Evolutionary conservation across 1,284 basidiomycete genomes (phyloP), one percentile per base, ranked within the genome.

Genomic region (Ganoderma leucocontextum): DNA sequence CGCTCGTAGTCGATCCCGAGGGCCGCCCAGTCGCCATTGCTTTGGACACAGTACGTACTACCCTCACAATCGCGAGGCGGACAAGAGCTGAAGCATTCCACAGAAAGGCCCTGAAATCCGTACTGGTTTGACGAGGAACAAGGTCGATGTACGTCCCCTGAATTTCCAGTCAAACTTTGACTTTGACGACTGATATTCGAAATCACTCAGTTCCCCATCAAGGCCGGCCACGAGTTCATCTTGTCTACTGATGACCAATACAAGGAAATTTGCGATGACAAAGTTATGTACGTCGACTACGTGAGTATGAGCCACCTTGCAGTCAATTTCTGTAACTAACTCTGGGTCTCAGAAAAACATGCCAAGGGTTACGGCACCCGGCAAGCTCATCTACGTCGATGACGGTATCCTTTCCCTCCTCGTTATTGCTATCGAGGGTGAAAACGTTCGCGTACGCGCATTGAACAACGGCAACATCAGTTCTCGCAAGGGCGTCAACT

Each of bases 31-130:
- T 99, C 62, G 98, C 98, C 65, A 99, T 99, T 78, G 98, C 98
- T 76, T 87, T 99, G 65, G 98, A 99, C 84, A 99, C 98, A 74
- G 94, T 95, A 71, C 78, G 85, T 79, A 22, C 39, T 13, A 4
- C 36, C 33, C 59, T 53, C 39, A 62, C 49, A 7, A 25, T 15
- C 4, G 13, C 33, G 29, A 42, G 1, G 35, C 15, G 19, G 10
- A 17, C n/a, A 13, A 15, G 19, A n/a, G 41, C 38, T 58, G 57
- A 67, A 63, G 52, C 49, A 65, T 47, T 44, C 71, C 65, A 69
- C 55, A 96, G 93, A 99, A 99, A 94, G 98, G 98, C 64, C 98
- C 98, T 49, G 98, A 99, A 85, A 99, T 99, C 85, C 93, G 98
- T 76, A 99, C 98, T 59, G 98, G 98, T 75, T 79, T 97, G 78